These are phyloP conservation scores for Penium margaritaceum DNA, from an alignment of 139 green algal species.

Conservation along the genomic window DNA sequence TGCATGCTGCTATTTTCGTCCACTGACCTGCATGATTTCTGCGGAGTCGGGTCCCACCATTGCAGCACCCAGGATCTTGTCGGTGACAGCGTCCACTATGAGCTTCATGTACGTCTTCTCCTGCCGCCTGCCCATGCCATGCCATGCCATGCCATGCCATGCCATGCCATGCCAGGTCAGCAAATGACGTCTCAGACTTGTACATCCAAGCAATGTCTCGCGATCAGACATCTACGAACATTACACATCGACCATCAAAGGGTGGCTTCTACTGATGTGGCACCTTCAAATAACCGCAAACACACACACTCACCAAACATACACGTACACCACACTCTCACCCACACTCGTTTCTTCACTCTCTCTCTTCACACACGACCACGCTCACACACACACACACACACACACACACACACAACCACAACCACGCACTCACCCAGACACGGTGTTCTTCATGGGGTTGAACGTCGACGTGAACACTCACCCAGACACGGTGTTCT, in stretches of 20 bases:
- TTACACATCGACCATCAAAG: too few relatives aligned
- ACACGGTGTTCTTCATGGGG: neutral
- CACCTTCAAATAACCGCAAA: too few relatives aligned
- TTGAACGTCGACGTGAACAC: neutral
- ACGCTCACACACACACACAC: neutral
- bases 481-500: neutral
- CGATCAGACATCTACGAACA: neutral
- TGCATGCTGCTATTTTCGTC: too few relatives aligned
- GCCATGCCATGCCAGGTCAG: too few relatives aligned
- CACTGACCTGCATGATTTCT: conserved; percentile 89
- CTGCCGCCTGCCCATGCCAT: too few relatives aligned
- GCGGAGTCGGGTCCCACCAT: conserved; percentile 87
- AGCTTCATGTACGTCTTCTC: conserved; percentile 53
- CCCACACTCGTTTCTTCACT: neutral
- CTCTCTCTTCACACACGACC: too few relatives aligned
- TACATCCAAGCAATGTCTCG: neutral
- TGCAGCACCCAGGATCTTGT: conserved; percentile 73
- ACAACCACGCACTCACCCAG: neutral
- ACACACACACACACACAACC: neutral
- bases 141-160: too few relatives aligned
- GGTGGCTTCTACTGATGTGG: too few relatives aligned
- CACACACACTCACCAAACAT: too few relatives aligned
- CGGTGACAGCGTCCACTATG: conserved; percentile 71
- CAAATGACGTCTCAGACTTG: neutral
- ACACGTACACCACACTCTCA: neutral